Evolutionary conservation across 2,329 filamentous ascomycete genomes (phyloP), one percentile per base, ranked within the genome.

Genomic region (Pseudodiploospora longispora): DNA sequence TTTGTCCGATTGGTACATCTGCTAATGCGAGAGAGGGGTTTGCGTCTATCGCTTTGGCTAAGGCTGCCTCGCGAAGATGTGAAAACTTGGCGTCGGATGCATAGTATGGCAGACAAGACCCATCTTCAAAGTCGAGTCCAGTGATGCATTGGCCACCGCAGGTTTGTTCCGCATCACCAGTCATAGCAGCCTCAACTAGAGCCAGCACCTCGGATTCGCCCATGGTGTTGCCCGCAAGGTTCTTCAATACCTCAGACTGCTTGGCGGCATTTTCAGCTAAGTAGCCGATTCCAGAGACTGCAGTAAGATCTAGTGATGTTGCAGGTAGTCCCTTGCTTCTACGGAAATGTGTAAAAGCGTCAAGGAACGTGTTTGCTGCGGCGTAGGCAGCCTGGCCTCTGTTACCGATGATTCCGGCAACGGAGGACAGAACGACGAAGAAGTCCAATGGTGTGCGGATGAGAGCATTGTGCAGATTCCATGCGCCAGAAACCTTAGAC

Each of bases 51-150:
- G 51, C 51, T 9, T 50, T 46, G 6, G 58, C 31, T 58, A 68
- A 36, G 56, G 63, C 64, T 2, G 52, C 54, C 6, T 68, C 58
- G 9, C 68, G 67, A 28, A 79, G 63, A 30, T 68, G 62, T 44
- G 69, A 68, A 59, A 78, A 78, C 55, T 75, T 78, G 42, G 69
- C 71, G 40, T 80, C 76, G 3, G 65, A 55, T 4, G 68, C 69
- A 69, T 75, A 80, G 61, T 76, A 79, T 0, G 73, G 74, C 40
- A 68, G 59, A 51, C 66, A 60, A 3, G 60, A 59, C 5, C 66
- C 64, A 27, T 66, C 70, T 6, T 51, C 50, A 48, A 78, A 69
- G 43, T 68, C 65, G 55, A 79, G 68, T 2, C 76, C 76, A 0
- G 75, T 78, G 48, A 79, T 74, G 33, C 67, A 69, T 52, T 79